phyloP scores from a whole-genome alignment of 441 rosid genomes.

The Populus hybrid region DNA sequence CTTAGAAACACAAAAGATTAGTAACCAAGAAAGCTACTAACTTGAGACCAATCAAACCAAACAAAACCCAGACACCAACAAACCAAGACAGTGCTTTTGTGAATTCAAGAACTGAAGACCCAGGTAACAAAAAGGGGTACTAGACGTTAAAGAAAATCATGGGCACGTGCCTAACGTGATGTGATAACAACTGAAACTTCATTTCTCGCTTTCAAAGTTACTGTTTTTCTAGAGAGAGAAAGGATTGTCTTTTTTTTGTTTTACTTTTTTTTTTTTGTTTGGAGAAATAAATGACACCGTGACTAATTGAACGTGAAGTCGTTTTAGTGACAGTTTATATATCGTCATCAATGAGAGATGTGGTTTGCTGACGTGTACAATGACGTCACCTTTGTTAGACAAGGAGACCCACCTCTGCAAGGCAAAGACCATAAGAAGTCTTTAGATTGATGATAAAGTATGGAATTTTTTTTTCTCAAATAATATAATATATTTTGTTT shows the following conservation, averaged over 20 bases:
- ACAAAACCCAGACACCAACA: not conserved
- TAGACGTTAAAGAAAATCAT: not conserved
- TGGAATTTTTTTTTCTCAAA: not conserved
- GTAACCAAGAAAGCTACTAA: not conserved
- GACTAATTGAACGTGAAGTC: conserved; percentile 34
- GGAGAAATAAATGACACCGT: not conserved
- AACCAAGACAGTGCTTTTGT: not conserved
- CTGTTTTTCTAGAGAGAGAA: conserved; percentile 3
- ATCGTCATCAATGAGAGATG: conserved; percentile 37
- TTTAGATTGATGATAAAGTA: not conserved
- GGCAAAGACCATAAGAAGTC: not conserved
- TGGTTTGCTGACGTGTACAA: conserved; percentile 30
- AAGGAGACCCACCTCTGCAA: not conserved
- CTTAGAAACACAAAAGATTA: not conserved
- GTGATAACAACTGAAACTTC: conserved; percentile 24
- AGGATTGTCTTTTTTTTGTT: not conserved
- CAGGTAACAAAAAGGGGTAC: not conserved
- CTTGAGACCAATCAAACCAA: not conserved
- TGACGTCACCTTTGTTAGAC: conserved; percentile 26
- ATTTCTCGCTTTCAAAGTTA: conserved; percentile 22
- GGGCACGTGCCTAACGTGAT: conserved; percentile 5
- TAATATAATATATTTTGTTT: not conserved
- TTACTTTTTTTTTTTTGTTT: not conserved
- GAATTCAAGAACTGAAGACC: not conserved
- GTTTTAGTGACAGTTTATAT: conserved; percentile 34